These are phyloP conservation scores for Candida nitratophila DNA, from an alignment of 805 yeast species.

Conservation along the genomic window DNA sequence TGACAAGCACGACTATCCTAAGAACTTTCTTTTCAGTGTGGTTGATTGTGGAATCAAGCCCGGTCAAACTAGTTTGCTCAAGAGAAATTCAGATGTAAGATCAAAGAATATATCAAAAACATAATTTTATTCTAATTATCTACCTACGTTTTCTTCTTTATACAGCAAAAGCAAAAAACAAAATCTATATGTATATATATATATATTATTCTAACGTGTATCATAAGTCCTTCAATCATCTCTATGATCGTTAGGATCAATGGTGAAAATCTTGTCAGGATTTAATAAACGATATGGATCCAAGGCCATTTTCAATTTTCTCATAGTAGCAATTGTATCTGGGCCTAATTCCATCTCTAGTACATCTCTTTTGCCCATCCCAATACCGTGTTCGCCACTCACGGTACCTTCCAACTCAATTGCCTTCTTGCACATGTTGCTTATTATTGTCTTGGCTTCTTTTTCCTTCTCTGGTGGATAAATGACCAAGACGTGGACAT, in stretches of 20 bases:
- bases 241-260: conserved; percentile 39
- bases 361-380: conserved; percentile 66
- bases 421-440: conserved; percentile 57
- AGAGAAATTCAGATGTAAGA: neutral
- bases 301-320: conserved; percentile 58
- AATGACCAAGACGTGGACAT: conserved; percentile 62
- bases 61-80: conserved; percentile 16
- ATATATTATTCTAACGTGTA: no score
- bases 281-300: conserved; percentile 69
- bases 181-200: no score
- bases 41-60: conserved; percentile 19
- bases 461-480: conserved; percentile 44
- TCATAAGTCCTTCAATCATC: no score
- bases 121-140: no score
- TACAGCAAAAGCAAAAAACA: no score
- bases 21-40: conserved; percentile 22
- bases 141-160: no score
- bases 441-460: conserved; percentile 43
- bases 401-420: conserved; percentile 70
- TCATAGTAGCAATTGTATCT: conserved; percentile 61
- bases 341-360: conserved; percentile 60
- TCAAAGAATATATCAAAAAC: neutral
- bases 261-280: conserved; percentile 70
- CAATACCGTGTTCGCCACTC: conserved; percentile 83
- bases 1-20: conserved; percentile 44